Base-by-base conservation (phyloP, 192 early-diverging fungal genomes). In the Haplosporangium gracile region DNA sequence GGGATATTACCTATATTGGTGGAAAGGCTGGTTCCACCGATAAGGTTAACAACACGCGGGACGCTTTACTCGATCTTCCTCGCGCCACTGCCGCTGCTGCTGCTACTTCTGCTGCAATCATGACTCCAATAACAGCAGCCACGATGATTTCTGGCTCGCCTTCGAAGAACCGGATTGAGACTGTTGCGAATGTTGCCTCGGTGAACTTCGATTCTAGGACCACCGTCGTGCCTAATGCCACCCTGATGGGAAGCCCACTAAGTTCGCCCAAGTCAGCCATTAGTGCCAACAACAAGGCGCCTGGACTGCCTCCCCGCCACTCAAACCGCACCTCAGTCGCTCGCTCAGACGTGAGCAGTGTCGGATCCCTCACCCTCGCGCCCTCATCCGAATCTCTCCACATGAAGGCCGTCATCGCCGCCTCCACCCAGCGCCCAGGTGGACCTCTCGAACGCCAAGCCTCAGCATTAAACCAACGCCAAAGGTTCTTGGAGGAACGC, bases 341-440 rank as follows among this genome's bases (percentile, higher is more conserved):
- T 11, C 20, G 16, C 34, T 86, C 83, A 3, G 71, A 77, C 4
- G 40, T 36, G 20, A 80, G 71, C 45, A 80, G 78, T 22, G 60
- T 86, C 16, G 79, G 83, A 0, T 86, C 83, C 16, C 20, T 86
- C 55, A 80, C 78, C 0, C 55, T 80, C 42, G 77, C 78, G 0
- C 40, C 83, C 0, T 86, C 83, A 0, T 73, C 70, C 8, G 83
- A 86, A 57, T 80, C 83, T 22, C 63, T 82, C n/a, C 39, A 69
- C 45, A 39, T 26, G 36, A 76, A 65, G 5, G 22, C 34, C 22
- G 60, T 43, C 2, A 79, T 70, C 40, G 34, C 60, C 26, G 63
- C 38, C 53, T 13, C 0, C 38, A 22, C 29, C 51, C 4, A 26
- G 38, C 74, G 38, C 38, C 68, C 36, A 22, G 11, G 39, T 20